A percentile compares a stretch with the other conserved stretches of the same genome.
These are phyloP conservation scores for Diaporthe ilicicola DNA, from an alignment of 2,329 filamentous ascomycete genomes.

Conservation along the genomic window DNA sequence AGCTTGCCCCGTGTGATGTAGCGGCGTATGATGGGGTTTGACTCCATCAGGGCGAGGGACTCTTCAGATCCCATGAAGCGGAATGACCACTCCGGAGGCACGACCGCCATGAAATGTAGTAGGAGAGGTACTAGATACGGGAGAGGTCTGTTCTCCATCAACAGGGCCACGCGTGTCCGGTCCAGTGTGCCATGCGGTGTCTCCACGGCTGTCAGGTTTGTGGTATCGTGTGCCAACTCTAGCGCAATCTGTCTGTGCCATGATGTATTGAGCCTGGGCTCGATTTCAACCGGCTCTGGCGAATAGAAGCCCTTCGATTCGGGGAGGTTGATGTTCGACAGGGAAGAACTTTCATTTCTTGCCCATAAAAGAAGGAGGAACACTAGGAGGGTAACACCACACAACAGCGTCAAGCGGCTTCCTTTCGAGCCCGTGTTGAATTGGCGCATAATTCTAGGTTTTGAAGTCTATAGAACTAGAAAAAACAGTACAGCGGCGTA, in stretches of 20 bases:
- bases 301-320: neutral
- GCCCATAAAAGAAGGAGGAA: too few species aligned
- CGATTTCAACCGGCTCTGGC: neutral
- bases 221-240: neutral
- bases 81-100: constrained; percentile 65
- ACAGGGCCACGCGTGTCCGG: constrained; percentile 52
- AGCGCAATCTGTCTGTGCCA: constrained; percentile 15
- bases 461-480: too few species aligned
- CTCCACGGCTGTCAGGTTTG: neutral
- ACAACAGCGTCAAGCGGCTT: too few species aligned
- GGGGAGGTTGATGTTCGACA: too few species aligned
- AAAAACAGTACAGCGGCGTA: too few species aligned
- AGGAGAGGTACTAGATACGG: constrained; percentile 60
- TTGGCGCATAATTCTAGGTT: too few species aligned
- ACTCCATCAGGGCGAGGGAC: constrained; percentile 47
- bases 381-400: too few species aligned
- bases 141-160: constrained; percentile 60
- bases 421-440: too few species aligned
- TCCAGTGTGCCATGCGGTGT: constrained; percentile 1
- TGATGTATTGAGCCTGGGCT: constrained; percentile 14
- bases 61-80: constrained; percentile 61
- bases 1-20: constrained; percentile 54
- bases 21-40: constrained; percentile 33
- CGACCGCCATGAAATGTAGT: constrained; percentile 63
- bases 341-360: too few species aligned